Evolutionary conservation across 192 early-diverging fungal species (phyloP).

Genomic region (Coemansia sp.): DNA sequence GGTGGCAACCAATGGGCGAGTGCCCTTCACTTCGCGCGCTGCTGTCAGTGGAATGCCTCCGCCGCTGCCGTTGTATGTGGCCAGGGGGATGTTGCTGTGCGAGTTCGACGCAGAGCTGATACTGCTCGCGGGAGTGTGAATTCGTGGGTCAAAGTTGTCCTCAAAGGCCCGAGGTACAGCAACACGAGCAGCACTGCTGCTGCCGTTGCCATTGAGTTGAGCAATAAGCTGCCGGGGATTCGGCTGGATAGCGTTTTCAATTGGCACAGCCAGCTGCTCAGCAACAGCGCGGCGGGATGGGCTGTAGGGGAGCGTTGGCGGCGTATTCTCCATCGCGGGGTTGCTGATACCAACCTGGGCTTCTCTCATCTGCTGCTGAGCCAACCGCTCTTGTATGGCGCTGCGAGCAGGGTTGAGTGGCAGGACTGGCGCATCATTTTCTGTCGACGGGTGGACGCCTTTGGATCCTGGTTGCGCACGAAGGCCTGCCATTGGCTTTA

Average conservation of each 20-base stretch:
- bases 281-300: neutral
- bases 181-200: neutral
- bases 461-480: neutral
- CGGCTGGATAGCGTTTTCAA: slow-evolving; percentile 28
- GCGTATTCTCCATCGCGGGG: slow-evolving; percentile 12
- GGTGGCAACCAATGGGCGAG: neutral
- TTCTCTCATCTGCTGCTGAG: neutral
- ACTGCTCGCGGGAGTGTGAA: neutral
- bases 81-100: neutral
- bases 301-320: neutral
- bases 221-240: slow-evolving; percentile 25
- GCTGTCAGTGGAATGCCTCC: slow-evolving; percentile 7
- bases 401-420: slow-evolving; percentile 20
- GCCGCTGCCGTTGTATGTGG: neutral
- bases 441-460: slow-evolving; percentile 19
- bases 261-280: neutral
- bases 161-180: slow-evolving; percentile 14
- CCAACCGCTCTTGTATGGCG: neutral
- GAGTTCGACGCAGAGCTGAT: neutral
- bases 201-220: slow-evolving; percentile 16
- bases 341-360: neutral
- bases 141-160: slow-evolving; percentile 34
- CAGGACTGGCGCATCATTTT: slow-evolving; percentile 29
- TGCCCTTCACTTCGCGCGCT: slow-evolving; percentile 11
- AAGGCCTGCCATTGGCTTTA: neutral